A percentile compares a stretch with the other conserved stretches of the same genome.
Evolutionary conservation across 306 rosid species (phyloP).

Genomic region (Hippophae gyantsensis): DNA sequence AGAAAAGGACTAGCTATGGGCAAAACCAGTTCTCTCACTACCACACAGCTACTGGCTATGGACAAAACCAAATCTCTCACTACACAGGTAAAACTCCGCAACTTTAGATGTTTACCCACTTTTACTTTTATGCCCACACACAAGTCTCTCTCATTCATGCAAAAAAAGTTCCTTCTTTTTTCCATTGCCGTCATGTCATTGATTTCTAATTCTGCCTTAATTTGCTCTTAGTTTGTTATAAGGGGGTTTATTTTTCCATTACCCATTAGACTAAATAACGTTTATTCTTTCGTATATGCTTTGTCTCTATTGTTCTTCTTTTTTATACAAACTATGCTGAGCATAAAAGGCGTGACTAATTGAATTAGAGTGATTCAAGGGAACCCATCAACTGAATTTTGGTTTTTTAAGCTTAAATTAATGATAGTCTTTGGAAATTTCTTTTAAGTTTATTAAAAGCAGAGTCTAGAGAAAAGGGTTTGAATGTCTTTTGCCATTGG

Average conservation of each 20-base stretch:
- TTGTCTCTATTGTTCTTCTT: background rate
- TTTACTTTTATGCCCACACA: no score
- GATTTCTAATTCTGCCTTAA: no score
- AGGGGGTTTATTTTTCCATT: no score
- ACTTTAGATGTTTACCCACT: no score
- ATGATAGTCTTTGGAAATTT: background rate
- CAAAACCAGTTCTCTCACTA: background rate
- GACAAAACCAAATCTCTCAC: no score
- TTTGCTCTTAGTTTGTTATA: no score
- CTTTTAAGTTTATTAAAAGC: background rate
- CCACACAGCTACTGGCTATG: slow-evolving; percentile 5
- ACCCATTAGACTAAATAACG: no score
- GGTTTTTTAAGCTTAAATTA: background rate
- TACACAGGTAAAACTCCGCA: no score
- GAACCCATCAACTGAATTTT: background rate
- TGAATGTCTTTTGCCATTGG: background rate
- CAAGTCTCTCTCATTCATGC: no score
- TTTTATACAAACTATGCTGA: background rate
- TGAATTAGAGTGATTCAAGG: background rate
- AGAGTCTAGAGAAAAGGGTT: background rate
- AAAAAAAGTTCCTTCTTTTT: no score
- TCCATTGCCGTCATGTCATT: no score
- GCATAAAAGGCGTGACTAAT: background rate
- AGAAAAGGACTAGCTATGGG: slow-evolving; percentile 5
- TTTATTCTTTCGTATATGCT: no score